A percentile compares a stretch with the other conserved stretches of the same genome.
phyloP scores from a whole-genome alignment of 805 yeast species.

The Suhomyces faveliae region DNA sequence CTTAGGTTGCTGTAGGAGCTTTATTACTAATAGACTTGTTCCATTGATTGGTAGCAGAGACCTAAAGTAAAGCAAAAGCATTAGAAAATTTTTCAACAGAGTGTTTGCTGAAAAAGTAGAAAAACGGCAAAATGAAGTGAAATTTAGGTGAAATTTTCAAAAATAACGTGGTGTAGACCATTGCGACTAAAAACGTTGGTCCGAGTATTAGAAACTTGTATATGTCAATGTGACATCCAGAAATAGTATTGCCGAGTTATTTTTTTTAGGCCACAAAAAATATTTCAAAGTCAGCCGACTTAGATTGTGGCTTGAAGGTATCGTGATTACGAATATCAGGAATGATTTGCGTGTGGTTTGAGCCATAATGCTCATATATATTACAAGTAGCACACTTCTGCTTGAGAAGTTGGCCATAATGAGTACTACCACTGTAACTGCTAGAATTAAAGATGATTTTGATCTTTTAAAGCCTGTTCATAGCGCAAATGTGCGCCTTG shows the following conservation, averaged over 20 bases:
- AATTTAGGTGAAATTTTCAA: no score
- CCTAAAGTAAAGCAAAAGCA: no score
- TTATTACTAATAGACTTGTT: no score
- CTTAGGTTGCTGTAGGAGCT: no score
- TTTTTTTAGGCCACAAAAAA: background rate
- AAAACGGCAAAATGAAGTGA: no score
- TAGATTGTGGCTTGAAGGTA: background rate
- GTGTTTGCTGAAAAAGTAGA: no score
- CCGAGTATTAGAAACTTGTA: no score
- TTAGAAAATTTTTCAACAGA: no score
- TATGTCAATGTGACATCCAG: no score
- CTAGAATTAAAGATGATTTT: constrained; percentile 15
- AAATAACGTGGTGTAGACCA: no score
- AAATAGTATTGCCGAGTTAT: no score
- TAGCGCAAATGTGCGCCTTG: constrained; percentile 4
- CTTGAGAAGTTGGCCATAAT: background rate
- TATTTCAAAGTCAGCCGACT: background rate
- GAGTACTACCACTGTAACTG: background rate
- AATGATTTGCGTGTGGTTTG: background rate
- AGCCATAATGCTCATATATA: background rate
- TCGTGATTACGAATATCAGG: background rate
- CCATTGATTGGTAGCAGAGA: no score
- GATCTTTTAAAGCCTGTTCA: constrained; percentile 15
- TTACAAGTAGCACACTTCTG: background rate
- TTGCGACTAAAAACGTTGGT: background rate